Evolutionary conservation across 768 basidiomycete genomes (phyloP).

Genomic region (Exidia glandulosa): DNA sequence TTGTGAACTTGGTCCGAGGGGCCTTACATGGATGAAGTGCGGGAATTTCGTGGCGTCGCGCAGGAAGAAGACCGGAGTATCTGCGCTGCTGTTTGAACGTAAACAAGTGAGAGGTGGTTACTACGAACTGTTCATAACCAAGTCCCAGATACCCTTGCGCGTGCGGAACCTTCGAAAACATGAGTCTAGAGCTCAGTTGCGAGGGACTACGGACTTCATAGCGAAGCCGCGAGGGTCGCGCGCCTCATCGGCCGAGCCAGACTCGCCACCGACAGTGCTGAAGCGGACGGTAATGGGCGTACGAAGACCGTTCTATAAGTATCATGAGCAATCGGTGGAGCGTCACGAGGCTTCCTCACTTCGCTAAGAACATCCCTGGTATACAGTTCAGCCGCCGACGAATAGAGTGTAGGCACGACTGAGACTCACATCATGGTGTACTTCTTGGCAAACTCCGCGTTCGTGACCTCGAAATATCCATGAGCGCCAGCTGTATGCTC

Average conservation of each 20-base stretch:
- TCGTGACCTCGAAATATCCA: constrained; percentile 78
- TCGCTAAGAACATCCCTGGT: constrained; percentile 25
- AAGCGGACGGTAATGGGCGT: constrained; percentile 35
- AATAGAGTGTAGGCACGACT: constrained; percentile 7
- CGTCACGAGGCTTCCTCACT: constrained; percentile 10
- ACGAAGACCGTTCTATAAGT: constrained; percentile 15
- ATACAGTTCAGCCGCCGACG: constrained; percentile 16
- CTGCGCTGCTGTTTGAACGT: constrained; percentile 19
- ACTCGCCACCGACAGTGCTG: constrained; percentile 44
- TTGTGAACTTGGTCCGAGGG: background rate
- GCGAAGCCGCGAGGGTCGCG: constrained; percentile 47
- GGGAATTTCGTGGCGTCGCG: constrained; percentile 38
- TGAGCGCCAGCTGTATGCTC: constrained; percentile 49
- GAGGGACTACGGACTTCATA: constrained; percentile 28
- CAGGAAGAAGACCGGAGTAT: constrained; percentile 40
- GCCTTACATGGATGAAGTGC: constrained; percentile 27
- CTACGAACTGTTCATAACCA: constrained; percentile 21
- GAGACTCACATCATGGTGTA: constrained; percentile 21
- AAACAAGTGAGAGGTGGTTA: background rate
- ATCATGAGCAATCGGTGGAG: constrained; percentile 12
- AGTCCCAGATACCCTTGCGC: constrained; percentile 26
- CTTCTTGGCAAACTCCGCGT: constrained; percentile 26
- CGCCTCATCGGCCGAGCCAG: constrained; percentile 36
- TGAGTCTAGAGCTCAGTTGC: background rate
- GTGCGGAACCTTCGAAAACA: constrained; percentile 21